These are phyloP conservation scores for Pythium inflatum DNA, from an alignment of 352 stramenopile genomes.

Conservation along the genomic window DNA sequence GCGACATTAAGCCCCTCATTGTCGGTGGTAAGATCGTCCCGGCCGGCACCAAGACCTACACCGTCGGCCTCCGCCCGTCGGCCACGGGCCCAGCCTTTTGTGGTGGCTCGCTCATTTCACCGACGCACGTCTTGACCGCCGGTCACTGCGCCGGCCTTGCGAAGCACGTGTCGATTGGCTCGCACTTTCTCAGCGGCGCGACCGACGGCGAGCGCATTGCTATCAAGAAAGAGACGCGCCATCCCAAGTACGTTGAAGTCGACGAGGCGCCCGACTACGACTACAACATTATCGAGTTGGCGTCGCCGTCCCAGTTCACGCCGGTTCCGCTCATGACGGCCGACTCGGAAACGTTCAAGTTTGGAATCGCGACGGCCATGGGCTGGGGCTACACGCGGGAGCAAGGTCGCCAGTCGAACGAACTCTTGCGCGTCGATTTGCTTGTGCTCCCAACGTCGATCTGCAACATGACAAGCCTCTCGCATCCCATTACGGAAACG, in stretches of 20 bases:
- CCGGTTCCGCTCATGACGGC: background rate
- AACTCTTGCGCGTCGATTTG: background rate
- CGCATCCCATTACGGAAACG: background rate
- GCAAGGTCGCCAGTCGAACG: background rate
- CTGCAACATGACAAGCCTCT: background rate
- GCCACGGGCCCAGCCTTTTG: conserved; percentile 25
- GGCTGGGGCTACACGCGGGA: background rate
- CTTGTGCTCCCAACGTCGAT: background rate
- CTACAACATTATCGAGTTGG: background rate
- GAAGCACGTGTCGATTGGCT: background rate
- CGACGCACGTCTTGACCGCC: background rate
- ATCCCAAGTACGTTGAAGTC: background rate
- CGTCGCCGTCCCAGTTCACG: background rate
- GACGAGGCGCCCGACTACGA: background rate
- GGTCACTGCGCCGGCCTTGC: background rate
- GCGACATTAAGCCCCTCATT: conserved; percentile 43
- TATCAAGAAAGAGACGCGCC: background rate
- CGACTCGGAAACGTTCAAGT: background rate
- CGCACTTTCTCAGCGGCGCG: background rate
- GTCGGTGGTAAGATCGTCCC: conserved; percentile 48
- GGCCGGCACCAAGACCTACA: conserved; percentile 52
- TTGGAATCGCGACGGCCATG: background rate
- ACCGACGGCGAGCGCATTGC: background rate
- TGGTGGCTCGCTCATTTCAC: conserved; percentile 1
- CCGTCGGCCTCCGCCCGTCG: conserved; percentile 43